Evolutionary conservation across 768 basidiomycete species (phyloP), one percentile per base, ranked within the genome.

Genomic region (Plicaturopsis crispa): DNA sequence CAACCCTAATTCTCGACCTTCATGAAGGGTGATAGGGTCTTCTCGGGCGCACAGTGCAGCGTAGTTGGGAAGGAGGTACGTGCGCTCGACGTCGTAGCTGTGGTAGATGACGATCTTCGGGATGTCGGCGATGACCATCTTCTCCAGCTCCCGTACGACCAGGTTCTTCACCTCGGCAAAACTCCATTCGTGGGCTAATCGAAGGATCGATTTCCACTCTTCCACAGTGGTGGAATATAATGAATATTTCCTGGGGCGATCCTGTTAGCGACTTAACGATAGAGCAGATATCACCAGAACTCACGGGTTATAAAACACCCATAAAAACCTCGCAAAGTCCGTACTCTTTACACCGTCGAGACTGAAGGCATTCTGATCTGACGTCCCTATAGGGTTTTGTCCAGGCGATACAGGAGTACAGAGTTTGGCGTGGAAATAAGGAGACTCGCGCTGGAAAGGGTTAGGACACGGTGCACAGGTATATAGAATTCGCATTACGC

Each of bases 401-500:
- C 61, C 61, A 16, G 63, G 52, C 5, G 55, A 48, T 4, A 55
- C 49, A 5, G 66, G 56, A 13, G 39, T 33, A 4, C 48, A 43
- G 26, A 74, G 39, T 35, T 63, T 57, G 0, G 54, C 51, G 7
- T 52, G 53, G 51, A 81, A 80, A 21, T 58, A 65, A 0, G 54
- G 35, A 0, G 79, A 81, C 36, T 84, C 79, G 0, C 80, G 61
- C n/a, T n/a, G n/a, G n/a, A n/a, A n/a, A n/a, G n/a, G n/a, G n/a
- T n/a, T n/a, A n/a, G n/a, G n/a, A n/a, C n/a, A n/a, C n/a, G n/a
- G n/a, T n/a, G n/a, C n/a, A n/a, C n/a, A n/a, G n/a, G n/a, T n/a
- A n/a, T n/a, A n/a, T n/a, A n/a, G n/a, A n/a, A n/a, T n/a, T n/a
- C n/a, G n/a, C n/a, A n/a, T n/a, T n/a, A n/a, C n/a, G n/a, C n/a